Conservation (phyloP, 805 yeast genomes). For the Yueomyces sp. region DNA sequence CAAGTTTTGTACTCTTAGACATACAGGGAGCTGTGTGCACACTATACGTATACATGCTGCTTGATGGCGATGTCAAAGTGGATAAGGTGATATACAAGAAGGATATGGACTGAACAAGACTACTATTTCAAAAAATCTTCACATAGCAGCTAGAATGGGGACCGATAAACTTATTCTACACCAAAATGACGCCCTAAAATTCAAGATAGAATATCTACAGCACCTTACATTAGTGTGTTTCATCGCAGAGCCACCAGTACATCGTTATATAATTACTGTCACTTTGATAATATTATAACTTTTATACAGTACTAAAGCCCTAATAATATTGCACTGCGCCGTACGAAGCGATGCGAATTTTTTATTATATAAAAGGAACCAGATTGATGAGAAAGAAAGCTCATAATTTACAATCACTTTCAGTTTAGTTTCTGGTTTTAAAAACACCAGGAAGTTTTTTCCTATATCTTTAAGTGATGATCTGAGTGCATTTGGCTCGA, state of each 20-base stretch:
- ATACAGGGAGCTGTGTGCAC: conserved; percentile 70
- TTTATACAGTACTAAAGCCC: background rate
- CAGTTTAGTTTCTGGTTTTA: too few relatives aligned
- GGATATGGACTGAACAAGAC: conserved; percentile 6
- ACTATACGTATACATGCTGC: conserved; percentile 69
- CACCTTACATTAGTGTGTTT: too few relatives aligned
- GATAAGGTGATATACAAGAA: conserved; percentile 69
- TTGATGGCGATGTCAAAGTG: conserved; percentile 76
- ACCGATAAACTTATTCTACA: too few relatives aligned
- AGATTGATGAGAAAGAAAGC: too few relatives aligned
- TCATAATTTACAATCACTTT: too few relatives aligned
- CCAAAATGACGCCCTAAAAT: too few relatives aligned
- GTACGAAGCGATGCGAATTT: too few relatives aligned
- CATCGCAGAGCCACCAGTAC: too few relatives aligned
- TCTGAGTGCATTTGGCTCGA: conserved; percentile 99
- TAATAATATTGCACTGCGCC: too few relatives aligned
- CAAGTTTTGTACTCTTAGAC: conserved; percentile 83
- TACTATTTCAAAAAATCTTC: background rate
- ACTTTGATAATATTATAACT: too few relatives aligned
- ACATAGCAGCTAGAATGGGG: background rate
- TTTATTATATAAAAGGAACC: too few relatives aligned
- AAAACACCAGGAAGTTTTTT: conserved; percentile 21
- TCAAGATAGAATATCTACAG: background rate
- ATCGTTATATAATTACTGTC: too few relatives aligned
- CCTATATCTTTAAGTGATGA: conserved; percentile 50